Conservation (phyloP, 208 protist species). For the Porcisia deanei region DNA sequence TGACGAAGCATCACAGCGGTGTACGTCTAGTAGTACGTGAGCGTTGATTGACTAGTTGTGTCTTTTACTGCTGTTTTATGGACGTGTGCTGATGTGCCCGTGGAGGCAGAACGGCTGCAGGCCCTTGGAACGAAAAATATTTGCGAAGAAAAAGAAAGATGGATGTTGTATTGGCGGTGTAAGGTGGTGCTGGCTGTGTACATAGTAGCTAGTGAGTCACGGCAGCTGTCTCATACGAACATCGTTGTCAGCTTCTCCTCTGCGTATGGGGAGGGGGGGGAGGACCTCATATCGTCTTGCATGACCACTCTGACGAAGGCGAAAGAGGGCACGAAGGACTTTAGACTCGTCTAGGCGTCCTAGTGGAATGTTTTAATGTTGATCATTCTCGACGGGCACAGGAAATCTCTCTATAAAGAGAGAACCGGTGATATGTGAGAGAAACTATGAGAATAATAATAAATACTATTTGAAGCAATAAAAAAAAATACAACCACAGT, state of each 20-base stretch:
- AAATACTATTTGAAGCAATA: too few relatives aligned
- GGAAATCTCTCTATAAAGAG: too few relatives aligned
- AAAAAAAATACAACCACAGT: too few relatives aligned
- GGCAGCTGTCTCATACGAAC: not conserved
- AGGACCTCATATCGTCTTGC: not conserved
- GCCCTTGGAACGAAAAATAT: not conserved
- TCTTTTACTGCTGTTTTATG: not conserved
- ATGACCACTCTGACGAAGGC: not conserved
- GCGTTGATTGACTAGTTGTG: not conserved
- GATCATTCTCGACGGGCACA: too few relatives aligned
- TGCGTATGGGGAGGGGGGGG: not conserved
- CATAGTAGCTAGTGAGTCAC: not conserved
- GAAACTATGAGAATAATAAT: too few relatives aligned
- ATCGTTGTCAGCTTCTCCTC: not conserved
- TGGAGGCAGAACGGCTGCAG: not conserved
- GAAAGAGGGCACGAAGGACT: too few relatives aligned
- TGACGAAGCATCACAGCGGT: constrained; percentile 25
- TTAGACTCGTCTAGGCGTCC: too few relatives aligned
- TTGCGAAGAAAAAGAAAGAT: not conserved
- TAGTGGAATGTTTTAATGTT: too few relatives aligned
- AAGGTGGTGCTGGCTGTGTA: not conserved
- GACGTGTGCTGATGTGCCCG: not conserved
- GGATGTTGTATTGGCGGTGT: not conserved
- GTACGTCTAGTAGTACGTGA: not conserved
- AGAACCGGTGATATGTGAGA: too few relatives aligned